Evolutionary conservation across 176 grass and related monocot species (phyloP), one percentile per base, ranked within the genome.

Genomic region (Cocos nucifera): DNA sequence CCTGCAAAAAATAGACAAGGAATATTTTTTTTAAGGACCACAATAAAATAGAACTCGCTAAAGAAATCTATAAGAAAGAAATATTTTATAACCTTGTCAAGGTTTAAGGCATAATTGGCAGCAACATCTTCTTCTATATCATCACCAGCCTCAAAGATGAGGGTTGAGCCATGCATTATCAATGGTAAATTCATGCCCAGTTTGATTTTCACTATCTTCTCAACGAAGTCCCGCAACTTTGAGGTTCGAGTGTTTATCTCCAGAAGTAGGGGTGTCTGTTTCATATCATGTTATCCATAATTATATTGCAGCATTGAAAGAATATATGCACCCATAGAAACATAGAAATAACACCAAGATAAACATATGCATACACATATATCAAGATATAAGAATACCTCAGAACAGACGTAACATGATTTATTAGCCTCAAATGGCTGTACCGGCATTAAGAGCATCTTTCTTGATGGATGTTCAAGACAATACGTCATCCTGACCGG

Each of bases 321-420:
- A 1, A 44, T 44, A 44, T 44, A 12, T 2, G 35, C 1, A 44
- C 9, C 8, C 10, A 12, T 44, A 12, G 10, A 44, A 44, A 14
- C 35, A 44, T 44, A 44, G 0, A 3, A 2, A 44, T 2, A 44
- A 14, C 35, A 12, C 5, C 5, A 30, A 30, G 28, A 30, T 6
- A 30, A 30, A 30, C 28, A 30, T 30, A 30, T 6, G 28, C 28
- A 30, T 30, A 30, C 28, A 30, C 28, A 30, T 30, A 30, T 30
- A 30, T 30, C 2, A 44, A 44, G 10, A 44, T 44, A 44, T 12
- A 71, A 44, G 35, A 44, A 12, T 75, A 98, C 94, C 94, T 98
- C 94, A 74, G 94, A 98, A 69, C 94, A 98, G 75, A 98, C 88
- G 77, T 98, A 98, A 73, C 94, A 98, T 70, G 85, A 89, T 78